A percentile compares a stretch with the other conserved stretches of the same genome.
Conservation (phyloP, 2,329 filamentous ascomycete genomes). For the Sphaerulina musiva region DNA sequence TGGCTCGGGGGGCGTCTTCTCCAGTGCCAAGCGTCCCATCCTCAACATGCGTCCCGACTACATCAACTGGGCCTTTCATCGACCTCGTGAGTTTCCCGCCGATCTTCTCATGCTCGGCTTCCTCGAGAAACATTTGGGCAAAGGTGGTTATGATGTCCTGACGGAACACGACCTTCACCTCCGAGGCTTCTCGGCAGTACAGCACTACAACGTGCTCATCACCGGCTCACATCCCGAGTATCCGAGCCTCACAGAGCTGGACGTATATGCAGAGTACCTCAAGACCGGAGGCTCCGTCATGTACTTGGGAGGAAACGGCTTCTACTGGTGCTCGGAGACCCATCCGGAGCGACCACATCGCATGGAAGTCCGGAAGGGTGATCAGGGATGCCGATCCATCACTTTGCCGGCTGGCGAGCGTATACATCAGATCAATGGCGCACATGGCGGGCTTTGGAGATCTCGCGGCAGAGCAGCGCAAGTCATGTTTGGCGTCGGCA, state of each 20-base stretch:
- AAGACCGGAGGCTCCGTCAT: background rate
- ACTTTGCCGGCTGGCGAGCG: slow-evolving; percentile 3
- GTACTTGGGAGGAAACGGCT: slow-evolving; percentile 5
- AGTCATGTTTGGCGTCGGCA: background rate
- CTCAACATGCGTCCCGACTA: slow-evolving; percentile 6
- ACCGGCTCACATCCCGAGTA: slow-evolving; percentile 8
- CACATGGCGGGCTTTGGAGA: slow-evolving; percentile 5
- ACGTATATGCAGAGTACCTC: slow-evolving; percentile 1
- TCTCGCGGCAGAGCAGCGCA: slow-evolving; percentile 4
- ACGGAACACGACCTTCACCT: slow-evolving; percentile 6
- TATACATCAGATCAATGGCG: background rate
- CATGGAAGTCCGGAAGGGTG: slow-evolving; percentile 6
- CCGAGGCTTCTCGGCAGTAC: background rate
- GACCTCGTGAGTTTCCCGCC: slow-evolving; percentile 3
- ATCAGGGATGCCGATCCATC: slow-evolving; percentile 5
- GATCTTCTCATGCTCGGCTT: slow-evolving; percentile 7
- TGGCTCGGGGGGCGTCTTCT: slow-evolving; percentile 2
- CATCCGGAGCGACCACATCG: background rate
- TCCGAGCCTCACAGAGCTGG: slow-evolving; percentile 2
- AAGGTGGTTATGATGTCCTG: slow-evolving; percentile 1
- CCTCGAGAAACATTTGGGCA: slow-evolving; percentile 1
- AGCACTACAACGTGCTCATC: slow-evolving; percentile 4
- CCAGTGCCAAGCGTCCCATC: slow-evolving; percentile 1
- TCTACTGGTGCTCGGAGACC: slow-evolving; percentile 4
- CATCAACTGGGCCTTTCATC: slow-evolving; percentile 3